Evolutionary conservation across 768 basidiomycete genomes (phyloP), one percentile per base, ranked within the genome.

Genomic region (Russula olivacea): DNA sequence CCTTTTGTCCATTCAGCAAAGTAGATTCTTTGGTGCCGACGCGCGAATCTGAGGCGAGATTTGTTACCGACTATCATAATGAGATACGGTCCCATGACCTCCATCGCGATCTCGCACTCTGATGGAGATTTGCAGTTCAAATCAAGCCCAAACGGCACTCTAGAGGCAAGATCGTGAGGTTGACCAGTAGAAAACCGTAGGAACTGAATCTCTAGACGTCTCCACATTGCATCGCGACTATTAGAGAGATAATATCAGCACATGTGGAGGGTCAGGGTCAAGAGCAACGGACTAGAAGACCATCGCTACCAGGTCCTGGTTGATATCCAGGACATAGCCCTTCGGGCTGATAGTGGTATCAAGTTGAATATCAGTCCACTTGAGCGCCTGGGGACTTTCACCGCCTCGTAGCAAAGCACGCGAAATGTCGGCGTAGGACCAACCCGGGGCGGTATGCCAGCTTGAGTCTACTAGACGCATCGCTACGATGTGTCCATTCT

Each of bases 401-500:
- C 34, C n/a, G 32, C 58, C 63, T 28, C n/a, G 50, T 10, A 14
- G 5, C 19, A 50, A 38, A 23, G 55, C 15, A 12, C 47, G 53
- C 1, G 63, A 64, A 28, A 64, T 55, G 32, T 60, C 48, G 19
- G 63, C 63, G n/a, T 64, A 64, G 25, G 63, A 59, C 63, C 63
- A 64, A 28, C 63, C 63, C 7, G 63, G 58, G 23, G 58, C 21
- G 32, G 53, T 59, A 59, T 59, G 63, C 63, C 63, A 64, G 11
- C 48, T 58, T 6, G 63, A 60, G 49, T 64, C 63, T 3, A 55
- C 58, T 12, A 64, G 32, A 38, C 58, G 63, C 63, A 64, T 64
- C 25, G 63, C 58, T 4, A 59, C 63, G n/a, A 64, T 30, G 40
- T 60, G 19, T 14, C 63, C 63, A 43, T 43, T 55, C 21, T 64